A percentile compares a stretch with the other conserved stretches of the same genome.
Conservation (phyloP, 331 rosid species). For the Dryas integrifolia region DNA sequence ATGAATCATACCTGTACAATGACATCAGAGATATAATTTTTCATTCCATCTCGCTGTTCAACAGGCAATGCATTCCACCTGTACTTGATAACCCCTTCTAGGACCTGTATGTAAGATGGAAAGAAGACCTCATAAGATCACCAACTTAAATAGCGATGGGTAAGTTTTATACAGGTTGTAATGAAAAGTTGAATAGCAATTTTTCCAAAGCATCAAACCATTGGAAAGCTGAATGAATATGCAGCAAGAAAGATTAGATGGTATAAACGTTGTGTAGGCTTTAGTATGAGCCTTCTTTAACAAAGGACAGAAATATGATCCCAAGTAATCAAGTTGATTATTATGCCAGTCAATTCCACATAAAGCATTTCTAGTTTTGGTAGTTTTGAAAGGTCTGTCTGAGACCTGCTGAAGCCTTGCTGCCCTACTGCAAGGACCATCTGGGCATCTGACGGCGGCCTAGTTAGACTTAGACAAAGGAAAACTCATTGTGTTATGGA, state of each 20-base stretch:
- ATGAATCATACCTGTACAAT: conserved; percentile 74
- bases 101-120: conserved; percentile 52
- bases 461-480: background rate
- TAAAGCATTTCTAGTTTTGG: background rate
- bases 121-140: background rate
- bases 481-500: background rate
- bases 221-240: background rate
- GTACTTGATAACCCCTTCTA: conserved; percentile 96
- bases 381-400: background rate
- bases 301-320: background rate
- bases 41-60: conserved; percentile 99
- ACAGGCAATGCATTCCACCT: conserved; percentile 98
- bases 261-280: background rate
- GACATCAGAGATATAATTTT: conserved; percentile 91
- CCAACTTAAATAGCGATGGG: background rate
- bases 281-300: background rate
- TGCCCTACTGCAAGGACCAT: background rate
- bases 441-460: background rate
- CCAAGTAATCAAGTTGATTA: background rate
- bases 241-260: background rate
- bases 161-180: background rate
- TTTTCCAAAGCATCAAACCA: background rate
- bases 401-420: background rate
- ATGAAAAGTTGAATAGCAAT: background rate
- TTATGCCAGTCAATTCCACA: background rate